phyloP scores from a whole-genome alignment of 2,329 filamentous ascomycete genomes.

The Penicillium griseofulvum region DNA sequence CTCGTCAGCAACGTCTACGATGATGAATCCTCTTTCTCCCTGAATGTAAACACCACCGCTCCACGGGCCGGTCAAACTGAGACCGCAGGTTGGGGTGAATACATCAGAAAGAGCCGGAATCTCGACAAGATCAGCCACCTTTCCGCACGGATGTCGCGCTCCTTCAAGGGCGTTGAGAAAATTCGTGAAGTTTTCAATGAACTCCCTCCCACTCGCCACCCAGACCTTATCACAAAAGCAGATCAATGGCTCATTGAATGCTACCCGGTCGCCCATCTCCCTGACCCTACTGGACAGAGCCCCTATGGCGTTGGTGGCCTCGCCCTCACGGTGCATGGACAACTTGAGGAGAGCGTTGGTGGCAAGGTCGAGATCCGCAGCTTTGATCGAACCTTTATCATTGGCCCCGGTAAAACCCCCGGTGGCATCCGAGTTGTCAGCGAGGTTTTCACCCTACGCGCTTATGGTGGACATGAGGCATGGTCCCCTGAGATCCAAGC shows the following conservation, averaged over 20 bases:
- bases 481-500: conserved; percentile 46
- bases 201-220: conserved; percentile 72
- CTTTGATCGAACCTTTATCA: conserved; percentile 77
- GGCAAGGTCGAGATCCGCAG: conserved; percentile 64
- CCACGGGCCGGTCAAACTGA: conserved; percentile 52
- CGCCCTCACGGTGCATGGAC: conserved; percentile 74
- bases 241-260: conserved; percentile 82
- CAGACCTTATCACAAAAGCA: conserved; percentile 63
- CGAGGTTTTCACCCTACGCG: conserved; percentile 72
- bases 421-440: conserved; percentile 71
- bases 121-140: conserved; percentile 65
- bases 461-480: conserved; percentile 59
- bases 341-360: conserved; percentile 71
- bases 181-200: conserved; percentile 68
- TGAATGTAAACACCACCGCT: conserved; percentile 66
- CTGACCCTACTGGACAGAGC: conserved; percentile 65
- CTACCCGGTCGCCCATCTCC: conserved; percentile 67
- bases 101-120: conserved; percentile 76
- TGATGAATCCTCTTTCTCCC: conserved; percentile 68
- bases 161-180: conserved; percentile 61
- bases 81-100: conserved; percentile 62
- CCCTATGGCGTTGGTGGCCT: conserved; percentile 71
- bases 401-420: conserved; percentile 69
- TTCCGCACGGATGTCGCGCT: conserved; percentile 61
- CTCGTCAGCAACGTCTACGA: conserved; percentile 72